Conservation (phyloP, 2,329 filamentous ascomycete species). For the Paraphaeosphaeria minitans region DNA sequence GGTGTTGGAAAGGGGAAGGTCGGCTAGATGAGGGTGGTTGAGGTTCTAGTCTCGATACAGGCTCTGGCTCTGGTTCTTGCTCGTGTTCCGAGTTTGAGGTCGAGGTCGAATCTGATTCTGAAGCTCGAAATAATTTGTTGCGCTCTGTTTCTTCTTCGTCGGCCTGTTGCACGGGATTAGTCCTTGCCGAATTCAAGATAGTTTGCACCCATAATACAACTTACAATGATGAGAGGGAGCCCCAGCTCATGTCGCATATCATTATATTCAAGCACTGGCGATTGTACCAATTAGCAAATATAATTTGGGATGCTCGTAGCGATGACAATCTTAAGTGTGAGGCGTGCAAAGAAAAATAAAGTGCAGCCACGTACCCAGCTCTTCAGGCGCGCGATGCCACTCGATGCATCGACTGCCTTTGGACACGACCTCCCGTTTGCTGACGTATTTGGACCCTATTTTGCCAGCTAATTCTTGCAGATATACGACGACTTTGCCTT, state of each 20-base stretch:
- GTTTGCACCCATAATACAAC: background rate
- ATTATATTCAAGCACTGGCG: conserved; percentile 1
- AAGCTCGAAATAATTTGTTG: background rate
- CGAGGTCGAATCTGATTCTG: background rate
- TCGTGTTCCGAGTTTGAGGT: background rate
- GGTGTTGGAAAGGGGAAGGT: background rate
- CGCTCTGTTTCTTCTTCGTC: background rate
- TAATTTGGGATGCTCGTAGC: background rate
- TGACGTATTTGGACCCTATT: conserved; percentile 9
- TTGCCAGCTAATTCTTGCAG: conserved; percentile 3
- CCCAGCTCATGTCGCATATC: conserved; percentile 3
- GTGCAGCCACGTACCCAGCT: conserved; percentile 5
- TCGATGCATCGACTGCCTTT: conserved; percentile 8
- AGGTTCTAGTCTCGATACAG: background rate
- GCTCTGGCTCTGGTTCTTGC: background rate
- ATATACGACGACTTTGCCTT: conserved; percentile 1
- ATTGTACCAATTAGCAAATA: background rate
- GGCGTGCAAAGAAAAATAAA: background rate
- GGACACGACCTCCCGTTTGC: conserved; percentile 1
- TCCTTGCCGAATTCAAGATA: background rate
- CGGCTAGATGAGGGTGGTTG: background rate
- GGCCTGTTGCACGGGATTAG: background rate
- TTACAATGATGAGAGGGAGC: conserved; percentile 3
- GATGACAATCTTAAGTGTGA: background rate
- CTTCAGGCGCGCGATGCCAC: conserved; percentile 10